A percentile compares a stretch with the other conserved stretches of the same genome.
These are phyloP conservation scores for Neurospora tetraspora DNA, from an alignment of 495 filamentous ascomycete species.

Conservation along the genomic window DNA sequence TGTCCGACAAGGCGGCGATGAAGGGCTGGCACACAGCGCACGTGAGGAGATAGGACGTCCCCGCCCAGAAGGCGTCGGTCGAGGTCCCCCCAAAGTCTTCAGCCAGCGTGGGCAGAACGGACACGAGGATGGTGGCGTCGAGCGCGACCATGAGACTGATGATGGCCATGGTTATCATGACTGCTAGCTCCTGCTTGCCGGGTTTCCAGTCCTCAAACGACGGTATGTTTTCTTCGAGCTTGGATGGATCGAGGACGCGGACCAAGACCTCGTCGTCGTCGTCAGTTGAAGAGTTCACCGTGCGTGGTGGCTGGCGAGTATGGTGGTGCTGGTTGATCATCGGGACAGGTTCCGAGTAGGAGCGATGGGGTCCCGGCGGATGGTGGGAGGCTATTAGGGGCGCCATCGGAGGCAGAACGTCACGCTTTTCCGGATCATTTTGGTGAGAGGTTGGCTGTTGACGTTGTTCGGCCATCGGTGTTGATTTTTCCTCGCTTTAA, in stretches of 20 bases:
- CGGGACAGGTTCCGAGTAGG: not conserved
- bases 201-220: slow-evolving; percentile 27
- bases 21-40: slow-evolving; percentile 39
- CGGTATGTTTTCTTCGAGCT: slow-evolving; percentile 8
- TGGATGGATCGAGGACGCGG: not conserved
- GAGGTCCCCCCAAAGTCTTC: slow-evolving; percentile 32
- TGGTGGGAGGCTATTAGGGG: not conserved
- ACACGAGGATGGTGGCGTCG: slow-evolving; percentile 45
- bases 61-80: slow-evolving; percentile 45
- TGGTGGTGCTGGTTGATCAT: not conserved
- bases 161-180: slow-evolving; percentile 35
- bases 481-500: not conserved
- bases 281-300: not conserved
- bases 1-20: slow-evolving; percentile 39
- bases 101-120: slow-evolving; percentile 33
- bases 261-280: not conserved
- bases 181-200: slow-evolving; percentile 24
- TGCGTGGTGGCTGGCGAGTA: not conserved
- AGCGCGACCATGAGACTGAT: slow-evolving; percentile 42
- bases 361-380: not conserved
- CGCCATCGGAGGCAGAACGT: not conserved
- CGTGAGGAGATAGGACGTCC: slow-evolving; percentile 42
- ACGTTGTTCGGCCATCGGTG: not conserved
- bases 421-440: not conserved
- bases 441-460: not conserved